Percentiles rank a stretch among this genome's conserved stretches.
Evolutionary conservation across 2,329 filamentous ascomycete species (phyloP).

Genomic region (Talaromyces sp.): DNA sequence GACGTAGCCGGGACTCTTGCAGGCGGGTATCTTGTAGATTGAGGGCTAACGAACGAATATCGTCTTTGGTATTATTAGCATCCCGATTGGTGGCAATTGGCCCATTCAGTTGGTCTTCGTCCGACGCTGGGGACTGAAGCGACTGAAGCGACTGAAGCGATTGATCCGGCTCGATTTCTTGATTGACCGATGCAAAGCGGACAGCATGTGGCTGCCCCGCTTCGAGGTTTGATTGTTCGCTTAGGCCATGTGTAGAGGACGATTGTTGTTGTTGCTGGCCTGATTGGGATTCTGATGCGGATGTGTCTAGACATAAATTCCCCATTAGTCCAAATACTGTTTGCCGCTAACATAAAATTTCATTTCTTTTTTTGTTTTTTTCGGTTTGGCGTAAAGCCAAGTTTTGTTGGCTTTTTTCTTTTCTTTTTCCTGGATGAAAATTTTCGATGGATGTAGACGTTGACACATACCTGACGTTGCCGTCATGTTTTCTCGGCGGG

Average conservation of each 20-base stretch:
- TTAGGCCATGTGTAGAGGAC: constrained; percentile 1
- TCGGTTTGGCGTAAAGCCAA: neutral
- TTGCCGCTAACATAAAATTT: neutral
- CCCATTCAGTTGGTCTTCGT: constrained; percentile 10
- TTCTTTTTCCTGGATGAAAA: neutral
- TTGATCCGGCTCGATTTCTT: constrained; percentile 59
- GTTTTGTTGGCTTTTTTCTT: neutral
- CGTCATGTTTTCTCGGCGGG: constrained; percentile 15
- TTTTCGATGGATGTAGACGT: neutral
- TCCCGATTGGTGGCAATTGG: constrained; percentile 25
- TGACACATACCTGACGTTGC: constrained; percentile 15
- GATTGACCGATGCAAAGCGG: constrained; percentile 65
- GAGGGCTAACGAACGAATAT: constrained; percentile 66
- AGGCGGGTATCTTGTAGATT: constrained; percentile 68
- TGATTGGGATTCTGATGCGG: constrained; percentile 3
- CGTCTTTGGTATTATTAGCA: constrained; percentile 51
- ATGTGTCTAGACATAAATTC: neutral
- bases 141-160: constrained; percentile 30
- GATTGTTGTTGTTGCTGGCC: neutral
- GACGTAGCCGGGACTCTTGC: constrained; percentile 76
- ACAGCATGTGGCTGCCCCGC: constrained; percentile 46
- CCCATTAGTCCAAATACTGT: constrained; percentile 1
- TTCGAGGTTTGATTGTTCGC: constrained; percentile 8
- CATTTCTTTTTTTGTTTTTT: neutral
- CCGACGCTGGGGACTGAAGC: constrained; percentile 20